These are phyloP conservation scores for Cystobasidiopsis lactophilus DNA, from an alignment of 768 basidiomycete species.

Conservation along the genomic window DNA sequence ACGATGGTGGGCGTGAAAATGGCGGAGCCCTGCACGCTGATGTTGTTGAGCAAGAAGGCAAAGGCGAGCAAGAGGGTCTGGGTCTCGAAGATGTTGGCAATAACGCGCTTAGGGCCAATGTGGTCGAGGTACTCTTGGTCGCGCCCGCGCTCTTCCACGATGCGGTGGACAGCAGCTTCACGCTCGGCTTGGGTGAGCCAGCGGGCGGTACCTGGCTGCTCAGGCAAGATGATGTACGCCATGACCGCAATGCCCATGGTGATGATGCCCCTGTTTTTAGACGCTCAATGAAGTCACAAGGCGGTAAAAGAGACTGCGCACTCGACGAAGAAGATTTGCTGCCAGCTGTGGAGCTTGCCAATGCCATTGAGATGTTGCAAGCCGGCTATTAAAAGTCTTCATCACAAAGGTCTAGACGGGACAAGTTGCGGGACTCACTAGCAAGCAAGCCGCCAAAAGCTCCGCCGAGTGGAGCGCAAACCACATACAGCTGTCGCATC, in stretches of 20 bases:
- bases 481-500: conserved; percentile 11
- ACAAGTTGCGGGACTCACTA: conserved; percentile 11
- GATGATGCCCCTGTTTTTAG: conserved; percentile 5
- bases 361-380: not conserved
- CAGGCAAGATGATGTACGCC: conserved; percentile 10
- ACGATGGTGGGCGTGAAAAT: conserved; percentile 17
- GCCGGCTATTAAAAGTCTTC: not conserved
- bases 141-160: conserved; percentile 19
- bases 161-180: conserved; percentile 12
- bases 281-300: no score
- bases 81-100: conserved; percentile 3
- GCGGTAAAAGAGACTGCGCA: no score
- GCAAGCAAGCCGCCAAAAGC: conserved; percentile 20
- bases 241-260: conserved; percentile 10
- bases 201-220: conserved; percentile 8
- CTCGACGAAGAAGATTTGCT: conserved; percentile 11
- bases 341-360: not conserved
- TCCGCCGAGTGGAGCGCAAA: conserved; percentile 17
- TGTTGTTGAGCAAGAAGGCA: conserved; percentile 21
- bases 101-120: conserved; percentile 5
- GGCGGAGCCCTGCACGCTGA: conserved; percentile 6
- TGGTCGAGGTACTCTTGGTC: conserved; percentile 14
- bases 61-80: conserved; percentile 10
- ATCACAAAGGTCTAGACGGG: not conserved
- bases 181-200: conserved; percentile 15